Evolutionary conservation across 257 asterid species (phyloP).

Genomic region (Mitragyna speciosa): DNA sequence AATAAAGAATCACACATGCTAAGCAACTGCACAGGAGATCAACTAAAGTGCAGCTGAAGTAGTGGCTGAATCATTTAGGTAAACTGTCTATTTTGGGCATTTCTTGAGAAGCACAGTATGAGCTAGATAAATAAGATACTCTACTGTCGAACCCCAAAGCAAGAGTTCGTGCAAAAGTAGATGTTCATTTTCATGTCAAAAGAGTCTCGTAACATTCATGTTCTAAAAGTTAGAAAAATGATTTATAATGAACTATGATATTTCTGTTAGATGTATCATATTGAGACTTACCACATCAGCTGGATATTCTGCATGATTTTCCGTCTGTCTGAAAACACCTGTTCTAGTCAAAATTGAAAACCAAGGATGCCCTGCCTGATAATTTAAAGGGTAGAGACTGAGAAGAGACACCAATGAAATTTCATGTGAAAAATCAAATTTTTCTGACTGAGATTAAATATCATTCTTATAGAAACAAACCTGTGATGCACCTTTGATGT

Average conservation of each 20-base stretch:
- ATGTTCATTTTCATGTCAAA: neutral
- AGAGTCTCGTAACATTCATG: neutral
- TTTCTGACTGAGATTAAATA: neutral
- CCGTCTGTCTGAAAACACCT: constrained; percentile 55
- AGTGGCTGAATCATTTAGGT: neutral
- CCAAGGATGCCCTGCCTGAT: constrained; percentile 71
- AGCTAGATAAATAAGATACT: neutral
- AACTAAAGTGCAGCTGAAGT: neutral
- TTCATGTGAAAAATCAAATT: constrained; percentile 2
- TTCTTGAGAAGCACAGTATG: neutral
- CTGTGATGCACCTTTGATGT: constrained; percentile 59
- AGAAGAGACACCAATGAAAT: neutral
- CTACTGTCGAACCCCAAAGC: neutral
- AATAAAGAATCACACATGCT: neutral
- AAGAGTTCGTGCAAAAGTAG: neutral
- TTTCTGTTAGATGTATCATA: neutral
- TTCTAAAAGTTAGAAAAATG: neutral
- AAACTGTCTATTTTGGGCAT: neutral
- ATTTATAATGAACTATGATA: neutral
- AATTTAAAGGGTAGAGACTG: constrained; percentile 6
- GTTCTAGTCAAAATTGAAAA: constrained; percentile 67
- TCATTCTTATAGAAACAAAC: constrained; percentile 23
- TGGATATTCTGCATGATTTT: constrained; percentile 55
- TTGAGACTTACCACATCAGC: constrained; percentile 52
- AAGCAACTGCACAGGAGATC: constrained; percentile 8